phyloP scores from a whole-genome alignment of 345 rosid species.

The Acer saccharum region DNA sequence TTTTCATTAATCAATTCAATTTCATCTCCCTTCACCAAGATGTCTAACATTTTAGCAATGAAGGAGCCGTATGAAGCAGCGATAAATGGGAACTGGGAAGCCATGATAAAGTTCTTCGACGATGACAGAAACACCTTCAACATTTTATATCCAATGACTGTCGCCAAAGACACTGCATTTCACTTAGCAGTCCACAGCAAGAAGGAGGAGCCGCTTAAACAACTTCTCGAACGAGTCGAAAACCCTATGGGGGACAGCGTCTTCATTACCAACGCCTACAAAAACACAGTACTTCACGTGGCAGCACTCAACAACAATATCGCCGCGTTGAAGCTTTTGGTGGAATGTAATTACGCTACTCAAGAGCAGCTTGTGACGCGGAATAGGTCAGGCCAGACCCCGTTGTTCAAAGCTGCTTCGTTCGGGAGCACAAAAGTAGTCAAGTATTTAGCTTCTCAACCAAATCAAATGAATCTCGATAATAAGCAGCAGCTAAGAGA shows the following conservation, averaged over 20 bases:
- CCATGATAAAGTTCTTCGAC: background rate
- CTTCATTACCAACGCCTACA: background rate
- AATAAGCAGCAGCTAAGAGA: too few species aligned
- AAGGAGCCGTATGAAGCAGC: background rate
- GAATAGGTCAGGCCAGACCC: too few species aligned
- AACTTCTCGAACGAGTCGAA: background rate
- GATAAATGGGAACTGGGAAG: background rate
- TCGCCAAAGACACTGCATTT: background rate
- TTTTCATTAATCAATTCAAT: background rate
- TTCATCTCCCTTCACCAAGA: background rate
- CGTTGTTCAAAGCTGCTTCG: too few species aligned
- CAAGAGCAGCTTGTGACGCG: too few species aligned
- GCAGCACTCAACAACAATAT: background rate
- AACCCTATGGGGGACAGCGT: background rate
- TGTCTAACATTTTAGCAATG: background rate
- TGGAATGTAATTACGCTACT: background rate
- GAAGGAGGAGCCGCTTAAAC: background rate
- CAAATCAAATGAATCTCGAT: too few species aligned
- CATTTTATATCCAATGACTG: background rate
- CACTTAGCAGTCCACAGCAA: background rate
- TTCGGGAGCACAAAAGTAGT: too few species aligned
- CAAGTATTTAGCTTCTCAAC: too few species aligned
- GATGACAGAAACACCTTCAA: background rate
- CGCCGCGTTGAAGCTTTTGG: background rate
- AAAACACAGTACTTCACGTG: conserved; percentile 24